Evolutionary conservation across 371 early-diverging fungal genomes (phyloP).

Genomic region (Chytridium lagenaria): DNA sequence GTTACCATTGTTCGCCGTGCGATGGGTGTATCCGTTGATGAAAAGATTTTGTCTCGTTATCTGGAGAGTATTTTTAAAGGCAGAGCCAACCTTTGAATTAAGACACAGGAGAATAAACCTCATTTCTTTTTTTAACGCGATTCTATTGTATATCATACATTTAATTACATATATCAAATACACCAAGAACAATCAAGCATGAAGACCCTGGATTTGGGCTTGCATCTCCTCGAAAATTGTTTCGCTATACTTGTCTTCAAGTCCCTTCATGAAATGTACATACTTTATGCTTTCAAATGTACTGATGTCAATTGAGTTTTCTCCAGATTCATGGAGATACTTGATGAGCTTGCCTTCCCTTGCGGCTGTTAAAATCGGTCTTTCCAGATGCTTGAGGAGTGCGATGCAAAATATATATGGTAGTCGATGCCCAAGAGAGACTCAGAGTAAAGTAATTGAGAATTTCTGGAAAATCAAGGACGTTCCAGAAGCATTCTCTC

Average conservation of each 20-base stretch:
- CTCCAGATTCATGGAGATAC: slow-evolving; percentile 32
- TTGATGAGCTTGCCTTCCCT: slow-evolving; percentile 43
- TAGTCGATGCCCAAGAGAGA: slow-evolving; percentile 46
- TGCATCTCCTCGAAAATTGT: slow-evolving; percentile 35
- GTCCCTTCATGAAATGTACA: slow-evolving; percentile 34
- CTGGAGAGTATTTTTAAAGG: slow-evolving; percentile 17
- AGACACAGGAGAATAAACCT: no score
- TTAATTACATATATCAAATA: no score
- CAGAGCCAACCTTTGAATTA: not conserved
- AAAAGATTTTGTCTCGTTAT: slow-evolving; percentile 39
- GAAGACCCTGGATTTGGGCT: not conserved
- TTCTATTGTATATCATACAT: no score
- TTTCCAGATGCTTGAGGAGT: slow-evolving; percentile 37
- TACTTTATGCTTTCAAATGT: slow-evolving; percentile 23
- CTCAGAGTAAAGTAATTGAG: slow-evolving; percentile 32
- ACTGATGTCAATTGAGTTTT: slow-evolving; percentile 1
- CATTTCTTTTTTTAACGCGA: no score
- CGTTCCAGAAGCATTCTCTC: slow-evolving; percentile 51
- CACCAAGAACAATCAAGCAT: no score
- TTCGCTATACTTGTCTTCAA: slow-evolving; percentile 34
- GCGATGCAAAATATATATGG: slow-evolving; percentile 52
- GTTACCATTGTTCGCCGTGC: slow-evolving; percentile 51
- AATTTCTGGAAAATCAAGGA: slow-evolving; percentile 49
- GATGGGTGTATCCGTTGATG: slow-evolving; percentile 36
- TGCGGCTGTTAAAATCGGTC: slow-evolving; percentile 38